These are phyloP conservation scores for Citrus mangshanensis DNA, from an alignment of 345 rosid species.

Conservation along the genomic window DNA sequence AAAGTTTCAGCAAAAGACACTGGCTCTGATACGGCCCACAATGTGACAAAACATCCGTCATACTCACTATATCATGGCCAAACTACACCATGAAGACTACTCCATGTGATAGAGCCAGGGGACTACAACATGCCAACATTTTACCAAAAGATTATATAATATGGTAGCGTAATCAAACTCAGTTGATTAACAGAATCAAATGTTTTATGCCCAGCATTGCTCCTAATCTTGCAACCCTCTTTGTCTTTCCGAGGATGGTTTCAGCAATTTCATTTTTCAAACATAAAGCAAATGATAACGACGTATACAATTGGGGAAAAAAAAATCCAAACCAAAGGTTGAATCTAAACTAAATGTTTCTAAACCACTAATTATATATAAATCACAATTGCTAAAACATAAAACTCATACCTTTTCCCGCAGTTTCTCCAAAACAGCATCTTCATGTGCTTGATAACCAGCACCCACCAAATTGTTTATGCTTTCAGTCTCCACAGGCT, in stretches of 20 bases:
- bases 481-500: conserved; percentile 41
- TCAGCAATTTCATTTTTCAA: background rate
- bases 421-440: conserved; percentile 61
- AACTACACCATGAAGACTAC: background rate
- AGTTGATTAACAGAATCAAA: background rate
- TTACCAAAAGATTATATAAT: background rate
- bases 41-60: background rate
- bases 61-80: background rate
- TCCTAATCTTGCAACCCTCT: background rate
- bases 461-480: conserved; percentile 59
- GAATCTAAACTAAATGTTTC: background rate
- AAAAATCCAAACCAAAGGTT: background rate
- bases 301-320: background rate
- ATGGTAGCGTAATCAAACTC: background rate
- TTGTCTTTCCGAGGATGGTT: background rate
- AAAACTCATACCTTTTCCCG: conserved; percentile 45
- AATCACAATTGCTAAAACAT: background rate
- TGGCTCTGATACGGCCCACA: background rate
- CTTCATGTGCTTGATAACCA: conserved; percentile 76
- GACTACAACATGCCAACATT: background rate
- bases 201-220: background rate
- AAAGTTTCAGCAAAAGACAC: background rate
- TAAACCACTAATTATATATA: background rate
- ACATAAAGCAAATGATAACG: background rate
- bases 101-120: background rate